Conservation (phyloP, 202 grass and related monocot species). For the Setaria viridis region DNA sequence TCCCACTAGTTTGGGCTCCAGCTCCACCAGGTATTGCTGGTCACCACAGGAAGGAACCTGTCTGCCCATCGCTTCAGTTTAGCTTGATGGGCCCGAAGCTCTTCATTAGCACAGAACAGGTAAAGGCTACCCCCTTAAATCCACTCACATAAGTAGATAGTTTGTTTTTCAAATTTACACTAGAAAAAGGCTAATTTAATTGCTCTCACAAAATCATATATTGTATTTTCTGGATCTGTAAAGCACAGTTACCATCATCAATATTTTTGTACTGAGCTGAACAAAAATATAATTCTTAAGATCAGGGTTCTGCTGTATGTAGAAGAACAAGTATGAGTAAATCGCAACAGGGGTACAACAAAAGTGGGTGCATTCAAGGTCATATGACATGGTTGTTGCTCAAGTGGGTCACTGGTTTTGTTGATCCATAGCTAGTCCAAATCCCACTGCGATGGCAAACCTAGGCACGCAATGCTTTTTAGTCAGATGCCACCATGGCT, state of each 20-base stretch:
- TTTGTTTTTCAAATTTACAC: constrained; percentile 14
- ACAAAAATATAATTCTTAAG: constrained; percentile 21
- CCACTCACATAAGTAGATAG: background rate
- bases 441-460: background rate
- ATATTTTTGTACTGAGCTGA: constrained; percentile 4
- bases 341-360: background rate
- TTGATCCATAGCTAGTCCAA: background rate
- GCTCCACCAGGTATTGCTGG: constrained; percentile 80
- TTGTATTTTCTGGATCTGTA: constrained; percentile 5
- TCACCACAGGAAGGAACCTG: constrained; percentile 89
- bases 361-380: background rate
- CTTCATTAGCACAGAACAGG: constrained; percentile 98
- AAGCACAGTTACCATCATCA: constrained; percentile 28
- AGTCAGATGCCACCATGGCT: background rate
- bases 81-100: constrained; percentile 95
- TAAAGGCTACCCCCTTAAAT: constrained; percentile 43
- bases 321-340: constrained; percentile 13
- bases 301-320: background rate
- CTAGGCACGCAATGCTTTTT: background rate
- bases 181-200: constrained; percentile 4
- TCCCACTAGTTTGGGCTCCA: constrained; percentile 91
- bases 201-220: constrained; percentile 23
- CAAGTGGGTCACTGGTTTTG: background rate
- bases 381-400: background rate
- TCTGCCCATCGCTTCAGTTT: constrained; percentile 92